Evolutionary conservation across 78 protist species (phyloP).

Genomic region (Dictyostelium capitatum): DNA sequence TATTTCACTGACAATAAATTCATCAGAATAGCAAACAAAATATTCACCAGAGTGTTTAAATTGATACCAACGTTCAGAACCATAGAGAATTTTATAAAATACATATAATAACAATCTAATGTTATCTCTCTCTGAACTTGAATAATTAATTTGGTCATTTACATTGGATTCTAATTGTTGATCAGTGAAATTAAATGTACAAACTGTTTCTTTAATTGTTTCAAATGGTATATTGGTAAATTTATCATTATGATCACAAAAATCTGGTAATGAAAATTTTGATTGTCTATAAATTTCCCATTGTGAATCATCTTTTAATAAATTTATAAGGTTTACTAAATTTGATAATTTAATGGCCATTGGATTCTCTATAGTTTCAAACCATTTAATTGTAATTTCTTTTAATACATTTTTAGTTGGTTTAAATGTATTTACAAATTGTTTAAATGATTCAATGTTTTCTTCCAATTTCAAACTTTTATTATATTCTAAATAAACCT

Average conservation of each 20-base stretch:
- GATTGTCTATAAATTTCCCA: not conserved
- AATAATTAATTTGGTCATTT: not conserved
- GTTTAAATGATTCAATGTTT: not conserved
- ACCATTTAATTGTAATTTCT: too few relatives aligned
- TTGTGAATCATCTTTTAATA: not conserved
- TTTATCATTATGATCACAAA: too few relatives aligned
- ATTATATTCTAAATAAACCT: too few relatives aligned
- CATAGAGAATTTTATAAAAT: not conserved
- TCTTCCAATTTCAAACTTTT: too few relatives aligned
- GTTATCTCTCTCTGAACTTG: not conserved
- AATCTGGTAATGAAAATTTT: too few relatives aligned
- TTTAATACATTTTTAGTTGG: too few relatives aligned
- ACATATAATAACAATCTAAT: not conserved
- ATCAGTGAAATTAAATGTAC: not conserved
- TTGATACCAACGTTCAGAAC: not conserved
- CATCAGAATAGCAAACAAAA: not conserved
- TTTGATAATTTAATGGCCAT: not conserved
- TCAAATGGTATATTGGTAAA: too few relatives aligned
- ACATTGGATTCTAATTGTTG: slow-evolving; percentile 3
- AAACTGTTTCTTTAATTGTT: not conserved
- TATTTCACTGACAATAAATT: not conserved
- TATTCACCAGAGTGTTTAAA: not conserved
- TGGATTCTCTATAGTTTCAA: too few relatives aligned
- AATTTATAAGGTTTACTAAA: not conserved
- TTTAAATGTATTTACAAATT: not conserved